Evolutionary conservation across 2,329 filamentous ascomycete species (phyloP).

Genomic region (Cordyceps tenuipes): DNA sequence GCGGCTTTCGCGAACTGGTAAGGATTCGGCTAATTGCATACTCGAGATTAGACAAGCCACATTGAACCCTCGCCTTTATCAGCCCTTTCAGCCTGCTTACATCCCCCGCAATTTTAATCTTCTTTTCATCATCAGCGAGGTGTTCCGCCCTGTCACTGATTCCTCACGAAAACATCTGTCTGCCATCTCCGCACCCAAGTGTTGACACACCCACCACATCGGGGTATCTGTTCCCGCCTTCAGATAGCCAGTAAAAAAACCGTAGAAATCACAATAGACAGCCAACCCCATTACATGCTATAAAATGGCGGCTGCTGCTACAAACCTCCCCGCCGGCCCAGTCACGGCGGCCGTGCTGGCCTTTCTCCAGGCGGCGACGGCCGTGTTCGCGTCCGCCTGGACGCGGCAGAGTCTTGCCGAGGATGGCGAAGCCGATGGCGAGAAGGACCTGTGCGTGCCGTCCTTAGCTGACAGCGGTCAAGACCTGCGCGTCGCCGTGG

Average conservation of each 20-base stretch:
- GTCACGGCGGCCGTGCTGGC: conserved; percentile 9
- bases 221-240: neutral
- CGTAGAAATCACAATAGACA: neutral
- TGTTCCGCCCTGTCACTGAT: neutral
- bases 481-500: neutral
- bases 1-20: neutral
- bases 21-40: conserved; percentile 7
- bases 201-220: neutral
- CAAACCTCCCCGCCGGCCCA: neutral
- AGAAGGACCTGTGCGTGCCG: neutral
- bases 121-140: neutral
- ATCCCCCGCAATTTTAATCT: neutral
- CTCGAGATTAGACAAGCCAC: neutral
- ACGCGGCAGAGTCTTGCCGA: neutral
- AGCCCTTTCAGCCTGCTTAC: neutral
- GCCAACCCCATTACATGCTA: conserved; percentile 23
- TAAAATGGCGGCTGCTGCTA: conserved; percentile 23
- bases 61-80: neutral
- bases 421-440: neutral
- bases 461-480: neutral
- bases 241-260: neutral
- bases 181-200: too few species aligned
- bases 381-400: conserved; percentile 11
- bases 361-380: conserved; percentile 16
- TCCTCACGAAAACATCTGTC: neutral